These are phyloP conservation scores for Hypoxylon lienhwacheense DNA, from an alignment of 495 filamentous ascomycete genomes.

Conservation along the genomic window DNA sequence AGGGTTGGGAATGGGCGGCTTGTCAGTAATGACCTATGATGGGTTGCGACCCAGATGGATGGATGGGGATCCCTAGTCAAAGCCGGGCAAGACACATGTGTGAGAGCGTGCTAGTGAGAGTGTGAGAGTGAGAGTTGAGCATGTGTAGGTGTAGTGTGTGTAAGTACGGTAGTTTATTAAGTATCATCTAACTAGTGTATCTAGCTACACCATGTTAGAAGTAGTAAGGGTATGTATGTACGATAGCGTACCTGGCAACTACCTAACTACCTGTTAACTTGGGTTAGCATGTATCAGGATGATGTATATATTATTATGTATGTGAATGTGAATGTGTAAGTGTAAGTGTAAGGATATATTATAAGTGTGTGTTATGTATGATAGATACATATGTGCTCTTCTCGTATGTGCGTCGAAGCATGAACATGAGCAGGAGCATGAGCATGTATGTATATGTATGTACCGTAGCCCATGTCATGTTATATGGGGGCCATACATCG, in stretches of 20 bases:
- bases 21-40: conserved; percentile 33
- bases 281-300: background rate
- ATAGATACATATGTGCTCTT: background rate
- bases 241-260: background rate
- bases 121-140: background rate
- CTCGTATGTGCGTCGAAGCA: background rate
- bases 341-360: background rate
- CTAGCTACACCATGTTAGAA: background rate
- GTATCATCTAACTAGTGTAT: too few species aligned
- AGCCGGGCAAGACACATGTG: conserved; percentile 23
- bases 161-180: too few species aligned
- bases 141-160: conserved; percentile 3
- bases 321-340: background rate
- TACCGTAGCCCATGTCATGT: background rate
- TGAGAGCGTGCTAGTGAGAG: background rate
- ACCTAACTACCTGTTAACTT: background rate
- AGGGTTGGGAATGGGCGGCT: conserved; percentile 31
- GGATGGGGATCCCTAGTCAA: conserved; percentile 34
- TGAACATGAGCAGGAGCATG: too few species aligned
- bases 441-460: background rate
- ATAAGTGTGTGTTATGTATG: background rate
- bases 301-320: background rate
- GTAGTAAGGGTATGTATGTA: background rate
- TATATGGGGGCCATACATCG: too few species aligned
- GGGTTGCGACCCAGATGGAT: conserved; percentile 23